Evolutionary conservation across 2,329 filamentous ascomycete species (phyloP), one percentile per base, ranked within the genome.

Genomic region (Tothia fuscella): DNA sequence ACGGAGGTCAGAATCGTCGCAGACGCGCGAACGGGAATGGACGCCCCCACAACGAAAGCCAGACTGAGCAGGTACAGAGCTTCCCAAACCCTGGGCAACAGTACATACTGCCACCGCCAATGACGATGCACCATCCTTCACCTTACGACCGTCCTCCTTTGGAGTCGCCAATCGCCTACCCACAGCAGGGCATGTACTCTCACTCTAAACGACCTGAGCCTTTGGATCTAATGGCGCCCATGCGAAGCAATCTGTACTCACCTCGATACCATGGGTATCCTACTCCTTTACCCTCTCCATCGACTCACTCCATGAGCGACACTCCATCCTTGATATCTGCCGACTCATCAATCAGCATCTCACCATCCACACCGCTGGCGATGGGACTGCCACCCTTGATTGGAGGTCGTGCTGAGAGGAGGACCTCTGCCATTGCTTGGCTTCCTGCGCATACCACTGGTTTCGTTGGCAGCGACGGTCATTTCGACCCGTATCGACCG

Each of bases 1-100:
- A 94, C 57, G 87, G 88, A 38, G 84, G 81, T 57, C 82, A 88
- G 72, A 94, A 94, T 65, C 77, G 87, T 54, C 72, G 81, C 53
- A 63, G 65, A 54, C 62, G 66, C 47, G 56, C 59, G 16, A 38
- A 9, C 17, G n/a, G n/a, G 14, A 20, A 31, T 16, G 31, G 31
- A 9, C 29, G 9, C 5, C 20, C 21, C n/a, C 12, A 16, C n/a
- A 12, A 28, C 22, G 35, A 37, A 5, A 28, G 35, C 35, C 33
- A 26, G 28, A 12, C 20, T 10, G 7, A 6, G 4, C 35, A 37
- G 10, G 3, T 37, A 24, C 20, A 21, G 25, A 21, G 28, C 4
- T 37, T 26, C 35, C 12, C 16, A 16, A 5, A 9, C 13, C 6
- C 17, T 7, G n/a, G n/a, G 5, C 7, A 31, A 3, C 6, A 28